These are phyloP conservation scores for Aspergillus tanneri DNA, from an alignment of 2,329 filamentous ascomycete genomes.

Conservation along the genomic window DNA sequence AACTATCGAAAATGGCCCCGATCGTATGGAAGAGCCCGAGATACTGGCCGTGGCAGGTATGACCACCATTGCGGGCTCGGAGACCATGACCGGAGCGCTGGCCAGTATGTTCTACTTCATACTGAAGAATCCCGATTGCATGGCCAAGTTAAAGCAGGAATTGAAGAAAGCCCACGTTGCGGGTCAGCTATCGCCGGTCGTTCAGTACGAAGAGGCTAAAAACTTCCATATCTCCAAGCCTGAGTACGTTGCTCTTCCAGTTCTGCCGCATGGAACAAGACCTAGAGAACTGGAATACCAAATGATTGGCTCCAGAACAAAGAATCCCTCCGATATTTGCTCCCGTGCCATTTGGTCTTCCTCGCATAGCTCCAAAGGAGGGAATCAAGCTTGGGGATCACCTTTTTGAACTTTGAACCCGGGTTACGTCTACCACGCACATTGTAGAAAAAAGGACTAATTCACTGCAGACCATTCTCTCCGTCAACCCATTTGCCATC, in stretches of 20 bases:
- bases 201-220: constrained; percentile 29
- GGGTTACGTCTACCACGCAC: neutral
- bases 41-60: constrained; percentile 35
- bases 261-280: neutral
- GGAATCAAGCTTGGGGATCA: constrained; percentile 34
- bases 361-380: constrained; percentile 30
- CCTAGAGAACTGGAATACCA: neutral
- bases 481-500: constrained; percentile 35
- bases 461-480: constrained; percentile 28
- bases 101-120: constrained; percentile 41
- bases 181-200: constrained; percentile 21
- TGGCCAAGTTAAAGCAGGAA: constrained; percentile 21
- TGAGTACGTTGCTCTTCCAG: constrained; percentile 24
- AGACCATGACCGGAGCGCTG: constrained; percentile 38
- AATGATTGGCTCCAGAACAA: constrained; percentile 35
- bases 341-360: constrained; percentile 30
- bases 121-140: constrained; percentile 25
- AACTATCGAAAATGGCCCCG: constrained; percentile 33
- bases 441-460: no score
- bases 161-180: constrained; percentile 23
- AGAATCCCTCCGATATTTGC: constrained; percentile 39
- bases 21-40: constrained; percentile 35
- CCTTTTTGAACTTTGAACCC: constrained; percentile 27
- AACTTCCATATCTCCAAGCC: constrained; percentile 38
- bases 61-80: constrained; percentile 41